Conservation (phyloP, 2,329 filamentous ascomycete genomes). For the Rutstroemia sp. region DNA sequence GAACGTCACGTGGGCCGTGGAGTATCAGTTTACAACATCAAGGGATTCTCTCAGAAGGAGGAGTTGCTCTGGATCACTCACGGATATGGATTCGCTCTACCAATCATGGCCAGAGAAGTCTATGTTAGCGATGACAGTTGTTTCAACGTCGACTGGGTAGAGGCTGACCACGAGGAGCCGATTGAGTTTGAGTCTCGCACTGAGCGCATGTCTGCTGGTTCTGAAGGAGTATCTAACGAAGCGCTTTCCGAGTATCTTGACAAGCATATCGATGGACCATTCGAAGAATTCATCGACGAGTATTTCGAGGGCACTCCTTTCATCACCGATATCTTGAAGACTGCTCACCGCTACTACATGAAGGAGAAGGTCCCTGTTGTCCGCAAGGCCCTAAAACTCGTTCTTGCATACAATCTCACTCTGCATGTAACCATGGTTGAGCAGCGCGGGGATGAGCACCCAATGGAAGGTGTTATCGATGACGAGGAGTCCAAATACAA, state of each 20-base stretch:
- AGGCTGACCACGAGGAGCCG: conserved; percentile 68
- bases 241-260: conserved; percentile 88
- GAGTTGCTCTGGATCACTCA: conserved; percentile 86
- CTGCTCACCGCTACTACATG: conserved; percentile 84
- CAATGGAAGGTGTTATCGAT: conserved; percentile 74
- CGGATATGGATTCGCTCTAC: conserved; percentile 87
- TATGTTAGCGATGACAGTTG: conserved; percentile 87
- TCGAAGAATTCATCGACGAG: conserved; percentile 89
- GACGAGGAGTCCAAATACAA: conserved; percentile 80
- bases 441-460: conserved; percentile 73
- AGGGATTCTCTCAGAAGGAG: conserved; percentile 66
- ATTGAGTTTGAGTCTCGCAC: conserved; percentile 81
- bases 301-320: conserved; percentile 95
- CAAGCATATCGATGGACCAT: conserved; percentile 85
- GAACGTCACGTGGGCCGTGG: conserved; percentile 81
- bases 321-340: conserved; percentile 93
- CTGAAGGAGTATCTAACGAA: conserved; percentile 75
- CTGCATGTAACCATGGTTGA: conserved; percentile 92
- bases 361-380: conserved; percentile 85
- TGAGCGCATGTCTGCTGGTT: conserved; percentile 79
- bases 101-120: conserved; percentile 89
- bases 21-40: conserved; percentile 91
- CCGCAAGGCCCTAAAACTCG: conserved; percentile 89
- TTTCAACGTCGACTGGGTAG: conserved; percentile 90
- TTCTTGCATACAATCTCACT: conserved; percentile 92